A percentile compares a stretch with the other conserved stretches of the same genome.
Evolutionary conservation across 371 early-diverging fungal genomes (phyloP).

Genomic region (Paraphysoderma sedebokerense): DNA sequence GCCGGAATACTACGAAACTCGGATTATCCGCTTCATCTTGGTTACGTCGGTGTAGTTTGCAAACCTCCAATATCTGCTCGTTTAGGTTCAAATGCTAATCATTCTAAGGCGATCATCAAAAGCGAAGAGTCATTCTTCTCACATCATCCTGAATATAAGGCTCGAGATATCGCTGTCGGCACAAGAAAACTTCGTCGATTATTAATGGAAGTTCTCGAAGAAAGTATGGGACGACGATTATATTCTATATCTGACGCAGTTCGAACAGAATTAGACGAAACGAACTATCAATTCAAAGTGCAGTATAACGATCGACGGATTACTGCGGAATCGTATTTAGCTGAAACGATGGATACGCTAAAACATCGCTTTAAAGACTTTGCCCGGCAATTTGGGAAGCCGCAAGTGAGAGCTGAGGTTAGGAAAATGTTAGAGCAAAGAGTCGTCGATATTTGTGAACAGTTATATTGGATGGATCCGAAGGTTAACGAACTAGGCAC

Average conservation of each 20-base stretch:
- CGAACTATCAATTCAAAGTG: constrained; percentile 92
- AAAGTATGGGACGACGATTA: constrained; percentile 73
- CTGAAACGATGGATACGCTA: constrained; percentile 78
- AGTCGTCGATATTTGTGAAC: constrained; percentile 75
- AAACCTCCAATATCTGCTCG: constrained; percentile 28
- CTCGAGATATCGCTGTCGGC: constrained; percentile 44
- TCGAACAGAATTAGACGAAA: constrained; percentile 79
- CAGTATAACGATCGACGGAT: constrained; percentile 90
- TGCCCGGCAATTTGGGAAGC: constrained; percentile 69
- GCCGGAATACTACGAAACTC: constrained; percentile 69
- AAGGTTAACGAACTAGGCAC: neutral
- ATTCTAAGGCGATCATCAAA: neutral
- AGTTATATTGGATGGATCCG: constrained; percentile 57
- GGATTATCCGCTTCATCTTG: constrained; percentile 84
- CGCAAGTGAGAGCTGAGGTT: constrained; percentile 74
- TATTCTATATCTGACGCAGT: constrained; percentile 71
- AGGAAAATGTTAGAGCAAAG: constrained; percentile 73
- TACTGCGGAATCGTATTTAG: constrained; percentile 85
- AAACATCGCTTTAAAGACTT: constrained; percentile 88
- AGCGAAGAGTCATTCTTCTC: neutral
- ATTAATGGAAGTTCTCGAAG: constrained; percentile 75
- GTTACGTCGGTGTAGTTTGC: constrained; percentile 97
- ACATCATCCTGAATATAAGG: constrained; percentile 8
- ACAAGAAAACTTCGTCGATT: constrained; percentile 59
- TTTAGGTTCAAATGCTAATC: neutral